Base-by-base conservation (phyloP, 306 rosid species). In the Inga oerstediana region DNA sequence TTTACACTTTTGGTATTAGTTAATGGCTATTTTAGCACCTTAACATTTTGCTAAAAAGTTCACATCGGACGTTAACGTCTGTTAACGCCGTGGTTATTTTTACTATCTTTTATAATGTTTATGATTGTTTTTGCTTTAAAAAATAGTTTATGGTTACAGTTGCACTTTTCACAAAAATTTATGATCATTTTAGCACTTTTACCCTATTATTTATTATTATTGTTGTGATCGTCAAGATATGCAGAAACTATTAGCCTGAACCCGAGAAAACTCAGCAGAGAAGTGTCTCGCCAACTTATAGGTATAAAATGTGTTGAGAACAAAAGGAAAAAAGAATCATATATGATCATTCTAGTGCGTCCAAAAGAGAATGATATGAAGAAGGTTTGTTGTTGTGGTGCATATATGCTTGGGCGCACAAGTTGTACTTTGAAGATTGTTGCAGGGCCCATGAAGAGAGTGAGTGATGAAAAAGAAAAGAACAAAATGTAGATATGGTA, bases 401-500 rank as follows among this genome's bases (percentile, higher is more conserved):
- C 49, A 72, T 39, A 39, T 39, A 39, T 22, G 76, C 76, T 70
- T 76, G 48, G 13, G 76, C 56, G 81, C 64, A 80, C 49, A 41
- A 39, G 74, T 70, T 70, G 73, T 20, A 41, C 22, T 71, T 80
- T 17, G 22, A 78, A 64, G 35, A 45, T 76, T 58, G 62, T 70
- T 10, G 10, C 1, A 76, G 83, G 78, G 77, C 66, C 74, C 68
- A 73, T 73, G 73, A 77, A 72, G 82, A 64, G 84, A 80, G 70
- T 19, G 37, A 64, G 61, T 19, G 8, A 12, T 17, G 58, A 19
- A 64, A 48, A 84, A 48, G 74, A 56, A 68, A 79, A 10, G 59
- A 82, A 81, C 56, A 79, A 74, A 71, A 71, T 71, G 75, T 54
- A 66, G 13, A 54, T 79, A 75, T 65, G 71, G 16, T 14, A 65